These are phyloP conservation scores for Phaseolus coccineus DNA, from an alignment of 331 rosid genomes.

Conservation along the genomic window DNA sequence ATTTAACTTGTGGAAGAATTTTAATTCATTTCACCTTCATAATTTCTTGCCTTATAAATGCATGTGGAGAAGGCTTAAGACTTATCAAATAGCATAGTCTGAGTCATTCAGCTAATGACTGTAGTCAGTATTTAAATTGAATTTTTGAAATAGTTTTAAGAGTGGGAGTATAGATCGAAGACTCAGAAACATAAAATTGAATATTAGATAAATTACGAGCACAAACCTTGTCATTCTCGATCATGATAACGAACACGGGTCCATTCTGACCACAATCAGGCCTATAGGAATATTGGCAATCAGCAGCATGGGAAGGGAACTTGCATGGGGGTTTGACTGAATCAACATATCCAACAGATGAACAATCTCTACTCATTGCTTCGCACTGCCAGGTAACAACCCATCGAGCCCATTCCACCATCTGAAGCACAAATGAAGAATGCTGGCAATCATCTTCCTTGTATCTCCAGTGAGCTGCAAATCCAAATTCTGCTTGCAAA, in stretches of 20 bases:
- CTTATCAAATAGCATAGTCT: background rate
- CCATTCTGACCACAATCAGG: slow-evolving; percentile 74
- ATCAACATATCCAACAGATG: slow-evolving; percentile 60
- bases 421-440: slow-evolving; percentile 88
- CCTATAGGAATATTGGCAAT: slow-evolving; percentile 82
- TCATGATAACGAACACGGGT: slow-evolving; percentile 82
- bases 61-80: no score
- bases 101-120: background rate
- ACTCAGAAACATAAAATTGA: background rate
- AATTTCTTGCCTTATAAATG: no score
- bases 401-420: slow-evolving; percentile 99
- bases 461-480: slow-evolving; percentile 99
- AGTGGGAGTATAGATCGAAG: background rate
- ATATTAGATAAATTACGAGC: background rate
- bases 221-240: slow-evolving; percentile 93
- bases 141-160: background rate
- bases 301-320: slow-evolving; percentile 85
- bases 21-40: no score
- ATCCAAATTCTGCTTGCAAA: slow-evolving; percentile 94
- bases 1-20: no score
- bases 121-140: background rate
- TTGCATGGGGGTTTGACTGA: slow-evolving; percentile 82
- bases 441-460: slow-evolving; percentile 91
- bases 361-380: slow-evolving; percentile 78
- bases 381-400: slow-evolving; percentile 95